phyloP scores from a whole-genome alignment of 305 asterid genomes.

The Fraxinus ornus region DNA sequence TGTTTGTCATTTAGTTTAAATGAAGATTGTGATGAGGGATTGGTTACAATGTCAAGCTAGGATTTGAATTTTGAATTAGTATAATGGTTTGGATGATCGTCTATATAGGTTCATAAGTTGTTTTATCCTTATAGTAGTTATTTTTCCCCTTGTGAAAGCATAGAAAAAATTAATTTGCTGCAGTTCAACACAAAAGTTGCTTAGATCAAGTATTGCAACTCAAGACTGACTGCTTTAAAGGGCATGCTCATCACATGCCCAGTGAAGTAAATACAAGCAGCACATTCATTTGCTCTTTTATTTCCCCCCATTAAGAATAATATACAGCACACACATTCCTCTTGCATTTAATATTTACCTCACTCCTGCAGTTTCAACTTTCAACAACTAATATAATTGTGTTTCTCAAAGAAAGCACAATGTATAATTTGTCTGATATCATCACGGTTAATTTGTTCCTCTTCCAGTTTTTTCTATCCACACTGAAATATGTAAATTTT shows the following conservation, averaged over 20 bases:
- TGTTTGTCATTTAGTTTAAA: neutral
- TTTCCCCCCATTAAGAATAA: neutral
- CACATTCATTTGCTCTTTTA: neutral
- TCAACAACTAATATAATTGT: neutral
- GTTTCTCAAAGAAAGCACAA: neutral
- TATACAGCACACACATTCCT: neutral
- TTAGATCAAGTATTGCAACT: neutral
- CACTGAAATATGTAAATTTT: neutral
- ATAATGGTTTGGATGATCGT: neutral
- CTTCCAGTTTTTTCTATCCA: neutral
- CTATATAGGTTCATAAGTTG: neutral
- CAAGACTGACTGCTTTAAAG: neutral
- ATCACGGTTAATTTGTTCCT: neutral
- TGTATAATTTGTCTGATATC: neutral
- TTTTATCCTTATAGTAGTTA: neutral
- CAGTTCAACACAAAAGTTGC: neutral
- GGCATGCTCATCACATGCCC: neutral
- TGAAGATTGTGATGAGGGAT: slow-evolving; percentile 2
- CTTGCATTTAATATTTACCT: neutral
- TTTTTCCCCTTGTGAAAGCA: neutral
- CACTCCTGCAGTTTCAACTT: neutral
- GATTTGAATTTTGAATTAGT: neutral
- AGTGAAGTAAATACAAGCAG: neutral
- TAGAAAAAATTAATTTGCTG: neutral
- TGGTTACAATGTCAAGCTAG: neutral